These are phyloP conservation scores for Moricandia moricandioides DNA, from an alignment of 345 rosid species.

Conservation along the genomic window DNA sequence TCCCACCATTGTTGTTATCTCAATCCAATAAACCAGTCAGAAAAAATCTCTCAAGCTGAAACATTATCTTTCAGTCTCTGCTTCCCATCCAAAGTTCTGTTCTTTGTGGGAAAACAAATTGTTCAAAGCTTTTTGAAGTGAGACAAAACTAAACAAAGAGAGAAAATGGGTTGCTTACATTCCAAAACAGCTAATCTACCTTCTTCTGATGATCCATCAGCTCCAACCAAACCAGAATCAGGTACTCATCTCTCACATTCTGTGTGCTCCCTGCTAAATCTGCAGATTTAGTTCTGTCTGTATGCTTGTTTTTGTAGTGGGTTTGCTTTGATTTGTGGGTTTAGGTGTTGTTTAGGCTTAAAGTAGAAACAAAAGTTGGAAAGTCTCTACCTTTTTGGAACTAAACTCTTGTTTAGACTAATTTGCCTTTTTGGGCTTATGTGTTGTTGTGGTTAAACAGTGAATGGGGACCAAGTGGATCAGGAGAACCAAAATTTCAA, in stretches of 20 bases:
- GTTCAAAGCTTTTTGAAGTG: conserved; percentile 25
- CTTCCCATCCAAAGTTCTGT: conserved; percentile 17
- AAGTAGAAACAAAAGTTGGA: conserved; percentile 17
- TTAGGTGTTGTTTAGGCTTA: conserved; percentile 1
- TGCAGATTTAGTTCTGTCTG: conserved; percentile 1
- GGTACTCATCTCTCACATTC: conserved; percentile 32
- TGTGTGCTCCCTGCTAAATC: conserved; percentile 2
- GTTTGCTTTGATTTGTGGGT: conserved; percentile 24
- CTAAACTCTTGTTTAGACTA: conserved; percentile 13
- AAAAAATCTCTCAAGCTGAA: neutral
- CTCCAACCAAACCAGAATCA: conserved; percentile 59
- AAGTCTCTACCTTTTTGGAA: conserved; percentile 31
- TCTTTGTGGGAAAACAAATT: neutral
- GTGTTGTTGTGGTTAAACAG: conserved; percentile 26
- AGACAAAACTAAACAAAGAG: neutral
- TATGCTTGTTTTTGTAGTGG: neutral
- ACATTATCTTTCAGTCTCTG: neutral
- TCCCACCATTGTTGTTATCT: conserved; percentile 32
- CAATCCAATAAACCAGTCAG: conserved; percentile 19
- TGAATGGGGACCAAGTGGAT: conserved; percentile 45
- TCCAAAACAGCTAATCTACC: conserved; percentile 72
- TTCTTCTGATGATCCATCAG: conserved; percentile 68
- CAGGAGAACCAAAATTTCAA: conserved; percentile 55
- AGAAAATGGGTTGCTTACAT: conserved; percentile 87
- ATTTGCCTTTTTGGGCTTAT: conserved; percentile 14